phyloP scores from a whole-genome alignment of 257 asterid species.

The Jaltomata sinuosa region DNA sequence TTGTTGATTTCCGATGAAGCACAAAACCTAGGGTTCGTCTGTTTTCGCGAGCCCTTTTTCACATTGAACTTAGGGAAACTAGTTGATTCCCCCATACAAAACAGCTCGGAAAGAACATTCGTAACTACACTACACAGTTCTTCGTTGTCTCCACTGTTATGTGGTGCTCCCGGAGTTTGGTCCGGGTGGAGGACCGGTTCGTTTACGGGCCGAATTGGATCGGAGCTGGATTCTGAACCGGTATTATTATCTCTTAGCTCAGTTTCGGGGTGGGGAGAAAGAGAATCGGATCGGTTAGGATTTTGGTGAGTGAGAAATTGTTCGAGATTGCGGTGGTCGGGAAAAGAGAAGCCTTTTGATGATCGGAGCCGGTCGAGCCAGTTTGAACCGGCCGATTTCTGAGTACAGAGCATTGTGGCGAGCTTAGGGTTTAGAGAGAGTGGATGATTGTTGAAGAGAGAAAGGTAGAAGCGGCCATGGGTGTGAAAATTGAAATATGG shows the following conservation, averaged over 20 bases:
- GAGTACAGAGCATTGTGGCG: constrained; percentile 34
- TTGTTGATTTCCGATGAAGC: constrained; percentile 9
- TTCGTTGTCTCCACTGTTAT: constrained; percentile 12
- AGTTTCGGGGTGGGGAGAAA: neutral
- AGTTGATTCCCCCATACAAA: constrained; percentile 47
- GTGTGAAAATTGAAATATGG: neutral
- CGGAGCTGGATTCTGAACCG: constrained; percentile 1
- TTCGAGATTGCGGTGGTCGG: constrained; percentile 41
- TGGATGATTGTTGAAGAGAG: neutral
- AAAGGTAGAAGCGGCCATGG: neutral
- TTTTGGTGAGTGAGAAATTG: constrained; percentile 28
- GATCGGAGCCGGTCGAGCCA: constrained; percentile 84
- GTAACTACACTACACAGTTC: constrained; percentile 24
- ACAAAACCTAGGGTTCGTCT: constrained; percentile 54
- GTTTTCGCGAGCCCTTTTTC: constrained; percentile 58
- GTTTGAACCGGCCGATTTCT: constrained; percentile 37
- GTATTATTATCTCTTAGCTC: neutral
- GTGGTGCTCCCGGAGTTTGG: neutral
- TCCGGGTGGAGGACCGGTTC: neutral
- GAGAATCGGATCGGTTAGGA: constrained; percentile 19
- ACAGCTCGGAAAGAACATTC: constrained; percentile 67
- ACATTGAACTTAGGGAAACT: constrained; percentile 3
- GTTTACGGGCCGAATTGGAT: constrained; percentile 1
- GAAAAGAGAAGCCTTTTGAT: constrained; percentile 61
- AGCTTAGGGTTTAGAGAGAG: neutral